These are phyloP conservation scores for Zhuliangozyma parablackwelliae DNA, from an alignment of 1,139 yeast species.

Conservation along the genomic window DNA sequence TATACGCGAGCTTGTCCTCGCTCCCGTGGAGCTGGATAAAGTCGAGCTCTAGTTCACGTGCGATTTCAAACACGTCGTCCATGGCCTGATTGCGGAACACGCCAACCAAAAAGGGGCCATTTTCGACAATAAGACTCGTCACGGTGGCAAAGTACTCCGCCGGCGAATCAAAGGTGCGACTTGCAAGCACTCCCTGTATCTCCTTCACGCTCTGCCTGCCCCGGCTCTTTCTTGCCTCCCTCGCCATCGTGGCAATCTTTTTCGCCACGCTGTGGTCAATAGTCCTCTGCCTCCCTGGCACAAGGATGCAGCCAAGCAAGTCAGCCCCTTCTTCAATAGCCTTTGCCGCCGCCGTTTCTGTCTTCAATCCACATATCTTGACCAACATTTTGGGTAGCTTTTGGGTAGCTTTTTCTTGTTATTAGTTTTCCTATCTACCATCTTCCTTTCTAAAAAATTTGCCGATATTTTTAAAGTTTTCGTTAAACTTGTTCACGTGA, in stretches of 20 bases:
- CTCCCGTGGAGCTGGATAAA: conserved; percentile 87
- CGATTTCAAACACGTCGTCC: conserved; percentile 51
- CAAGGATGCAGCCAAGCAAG: conserved; percentile 79
- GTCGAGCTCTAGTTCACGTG: conserved; percentile 54
- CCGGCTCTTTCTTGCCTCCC: conserved; percentile 12
- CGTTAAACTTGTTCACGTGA: conserved; percentile 55
- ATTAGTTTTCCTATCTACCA: conserved; percentile 3
- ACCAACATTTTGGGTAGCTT: conserved; percentile 24
- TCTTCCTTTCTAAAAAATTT: conserved; percentile 52
- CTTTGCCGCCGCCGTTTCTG: conserved; percentile 58
- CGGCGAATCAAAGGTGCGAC: conserved; percentile 4
- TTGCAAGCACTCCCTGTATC: background rate
- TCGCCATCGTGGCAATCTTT: conserved; percentile 42
- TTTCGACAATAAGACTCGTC: conserved; percentile 26
- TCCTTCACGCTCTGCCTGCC: conserved; percentile 5
- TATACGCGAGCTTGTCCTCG: conserved; percentile 60
- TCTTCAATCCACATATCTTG: conserved; percentile 80
- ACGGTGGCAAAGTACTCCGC: conserved; percentile 34
- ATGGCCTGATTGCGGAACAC: conserved; percentile 82
- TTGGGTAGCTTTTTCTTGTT: background rate
- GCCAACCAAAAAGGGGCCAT: conserved; percentile 79
- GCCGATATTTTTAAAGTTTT: conserved; percentile 54
- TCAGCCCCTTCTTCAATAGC: conserved; percentile 75
- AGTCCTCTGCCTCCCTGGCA: conserved; percentile 76
- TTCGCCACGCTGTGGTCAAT: conserved; percentile 52